These are phyloP conservation scores for Lepiota brunneoincarnata DNA, from an alignment of 768 basidiomycete species.

Conservation along the genomic window DNA sequence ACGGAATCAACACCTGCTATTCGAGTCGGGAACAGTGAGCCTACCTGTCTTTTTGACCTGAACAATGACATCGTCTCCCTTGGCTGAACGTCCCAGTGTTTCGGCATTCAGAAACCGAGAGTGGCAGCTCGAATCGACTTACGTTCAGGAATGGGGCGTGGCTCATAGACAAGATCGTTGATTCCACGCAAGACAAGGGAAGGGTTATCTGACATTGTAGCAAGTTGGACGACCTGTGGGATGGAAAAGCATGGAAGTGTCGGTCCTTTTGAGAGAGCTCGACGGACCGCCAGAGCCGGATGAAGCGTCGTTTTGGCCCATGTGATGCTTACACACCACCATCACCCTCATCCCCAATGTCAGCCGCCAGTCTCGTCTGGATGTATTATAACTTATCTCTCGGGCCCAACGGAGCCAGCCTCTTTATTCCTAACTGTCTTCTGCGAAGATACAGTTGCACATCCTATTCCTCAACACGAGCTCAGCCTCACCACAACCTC, in stretches of 20 bases:
- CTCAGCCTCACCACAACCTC: conserved; percentile 9
- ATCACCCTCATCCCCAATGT: background rate
- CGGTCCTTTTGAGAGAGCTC: background rate
- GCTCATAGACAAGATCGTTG: conserved; percentile 68
- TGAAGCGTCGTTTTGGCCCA: background rate
- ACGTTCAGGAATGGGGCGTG: conserved; percentile 75
- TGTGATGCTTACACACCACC: background rate
- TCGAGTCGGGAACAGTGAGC: conserved; percentile 15
- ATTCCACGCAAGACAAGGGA: conserved; percentile 77
- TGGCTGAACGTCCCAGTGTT: conserved; percentile 39
- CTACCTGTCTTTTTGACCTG: conserved; percentile 89
- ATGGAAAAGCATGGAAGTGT: conserved; percentile 5
- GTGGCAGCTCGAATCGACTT: conserved; percentile 16
- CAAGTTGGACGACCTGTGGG: conserved; percentile 18
- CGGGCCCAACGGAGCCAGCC: background rate
- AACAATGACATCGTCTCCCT: conserved; percentile 78
- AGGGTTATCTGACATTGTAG: conserved; percentile 72
- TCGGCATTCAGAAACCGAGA: background rate
- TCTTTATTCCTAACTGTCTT: background rate
- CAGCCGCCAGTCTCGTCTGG: conserved; percentile 4
- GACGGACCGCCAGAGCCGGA: conserved; percentile 14
- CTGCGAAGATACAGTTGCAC: conserved; percentile 2
- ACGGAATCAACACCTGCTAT: conserved; percentile 1
- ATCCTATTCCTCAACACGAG: conserved; percentile 1
- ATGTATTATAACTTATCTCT: background rate